Conservation (phyloP, 306 rosid species). For the Rosa lucieae region DNA sequence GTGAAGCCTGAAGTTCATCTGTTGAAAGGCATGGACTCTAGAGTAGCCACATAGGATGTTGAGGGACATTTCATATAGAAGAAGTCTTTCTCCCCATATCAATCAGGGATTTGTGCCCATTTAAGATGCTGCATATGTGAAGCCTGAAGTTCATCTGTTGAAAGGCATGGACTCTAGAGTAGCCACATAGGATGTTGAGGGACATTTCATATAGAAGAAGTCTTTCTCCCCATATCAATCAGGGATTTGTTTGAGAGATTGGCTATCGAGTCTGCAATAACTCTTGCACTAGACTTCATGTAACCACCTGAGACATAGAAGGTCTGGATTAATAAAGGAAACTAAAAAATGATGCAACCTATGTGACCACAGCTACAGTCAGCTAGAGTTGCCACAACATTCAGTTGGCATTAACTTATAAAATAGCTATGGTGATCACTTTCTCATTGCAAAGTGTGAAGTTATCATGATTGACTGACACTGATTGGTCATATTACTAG, state of each 20-base stretch:
- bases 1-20: background rate
- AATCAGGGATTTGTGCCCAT: constrained; percentile 49
- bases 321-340: background rate
- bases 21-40: background rate
- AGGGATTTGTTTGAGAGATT: constrained; percentile 68
- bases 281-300: constrained; percentile 90
- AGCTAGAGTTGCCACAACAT: background rate
- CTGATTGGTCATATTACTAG: background rate
- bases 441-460: background rate
- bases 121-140: background rate
- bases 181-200: background rate
- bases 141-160: background rate
- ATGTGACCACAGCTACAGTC: background rate
- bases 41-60: background rate
- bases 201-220: background rate
- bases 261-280: constrained; percentile 79
- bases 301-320: constrained; percentile 72
- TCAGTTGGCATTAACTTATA: background rate
- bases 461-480: background rate
- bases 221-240: constrained; percentile 45
- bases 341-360: background rate
- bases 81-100: constrained; percentile 33
- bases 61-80: constrained; percentile 5
- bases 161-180: background rate
- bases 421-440: background rate